These are phyloP conservation scores for Arachnopeziza araneosa DNA, from an alignment of 2,329 filamentous ascomycete genomes.

Conservation along the genomic window DNA sequence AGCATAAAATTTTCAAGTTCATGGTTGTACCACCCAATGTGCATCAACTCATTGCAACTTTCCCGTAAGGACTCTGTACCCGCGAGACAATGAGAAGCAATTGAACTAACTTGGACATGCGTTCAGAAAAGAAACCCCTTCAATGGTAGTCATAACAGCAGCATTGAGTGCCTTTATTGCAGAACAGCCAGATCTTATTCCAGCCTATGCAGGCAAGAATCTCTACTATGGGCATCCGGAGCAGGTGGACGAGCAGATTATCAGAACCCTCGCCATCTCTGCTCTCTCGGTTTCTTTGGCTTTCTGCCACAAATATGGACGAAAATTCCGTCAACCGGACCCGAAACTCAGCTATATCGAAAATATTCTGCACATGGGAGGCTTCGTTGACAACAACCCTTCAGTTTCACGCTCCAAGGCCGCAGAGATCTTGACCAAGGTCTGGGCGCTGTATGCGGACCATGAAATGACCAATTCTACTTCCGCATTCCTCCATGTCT, in stretches of 20 bases:
- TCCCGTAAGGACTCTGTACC: conserved; percentile 19
- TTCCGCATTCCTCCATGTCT: conserved; percentile 40
- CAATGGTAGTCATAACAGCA: conserved; percentile 34
- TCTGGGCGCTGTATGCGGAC: conserved; percentile 41
- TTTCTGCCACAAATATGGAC: conserved; percentile 36
- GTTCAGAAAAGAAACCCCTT: conserved; percentile 8
- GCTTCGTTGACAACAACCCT: conserved; percentile 28
- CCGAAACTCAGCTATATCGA: conserved; percentile 32
- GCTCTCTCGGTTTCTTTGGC: conserved; percentile 33
- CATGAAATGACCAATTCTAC: conserved; percentile 47
- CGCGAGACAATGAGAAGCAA: not conserved
- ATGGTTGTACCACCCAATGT: conserved; percentile 23
- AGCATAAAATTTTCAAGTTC: conserved; percentile 8
- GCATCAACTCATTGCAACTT: conserved; percentile 22
- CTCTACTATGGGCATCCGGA: conserved; percentile 33
- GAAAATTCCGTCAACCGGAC: conserved; percentile 31
- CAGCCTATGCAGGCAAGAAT: conserved; percentile 33
- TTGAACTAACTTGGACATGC: conserved; percentile 2
- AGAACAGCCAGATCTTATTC: conserved; percentile 28
- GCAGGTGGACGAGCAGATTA: conserved; percentile 33
- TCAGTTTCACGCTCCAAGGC: conserved; percentile 29
- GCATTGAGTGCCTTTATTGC: conserved; percentile 33
- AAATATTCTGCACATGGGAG: conserved; percentile 44
- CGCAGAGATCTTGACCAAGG: conserved; percentile 28
- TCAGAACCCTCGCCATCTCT: conserved; percentile 32